Conservation (phyloP, 306 rosid genomes). For the Prunus mongolica region DNA sequence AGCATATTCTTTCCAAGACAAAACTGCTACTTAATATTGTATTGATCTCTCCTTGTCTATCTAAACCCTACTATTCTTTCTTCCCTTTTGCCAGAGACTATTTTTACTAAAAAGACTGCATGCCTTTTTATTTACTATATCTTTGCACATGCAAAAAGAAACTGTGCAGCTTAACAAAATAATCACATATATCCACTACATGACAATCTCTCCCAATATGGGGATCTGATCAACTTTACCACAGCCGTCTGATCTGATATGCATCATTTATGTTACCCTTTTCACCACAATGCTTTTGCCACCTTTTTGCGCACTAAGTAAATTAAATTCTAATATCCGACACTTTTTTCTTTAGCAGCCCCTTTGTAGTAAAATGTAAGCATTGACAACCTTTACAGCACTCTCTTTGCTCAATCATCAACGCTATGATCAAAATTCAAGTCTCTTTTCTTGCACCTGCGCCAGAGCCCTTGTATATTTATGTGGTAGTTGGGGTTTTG, state of each 20-base stretch:
- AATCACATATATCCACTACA: neutral
- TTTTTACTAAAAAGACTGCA: slow-evolving; percentile 15
- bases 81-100: slow-evolving; percentile 3
- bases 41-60: slow-evolving; percentile 1
- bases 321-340: neutral
- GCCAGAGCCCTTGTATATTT: neutral
- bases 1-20: slow-evolving; percentile 2
- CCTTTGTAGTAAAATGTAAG: slow-evolving; percentile 9
- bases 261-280: neutral
- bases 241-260: neutral
- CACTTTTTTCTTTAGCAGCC: slow-evolving; percentile 19
- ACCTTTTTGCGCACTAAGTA: slow-evolving; percentile 25
- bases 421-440: slow-evolving; percentile 26
- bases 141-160: slow-evolving; percentile 24
- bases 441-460: neutral
- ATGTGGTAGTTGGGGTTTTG: slow-evolving; percentile 10
- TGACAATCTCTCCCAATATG: slow-evolving; percentile 1
- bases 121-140: slow-evolving; percentile 10
- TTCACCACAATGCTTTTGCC: neutral
- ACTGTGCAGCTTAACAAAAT: neutral
- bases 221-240: slow-evolving; percentile 6
- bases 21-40: neutral
- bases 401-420: slow-evolving; percentile 38
- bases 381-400: slow-evolving; percentile 11
- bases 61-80: neutral